Evolutionary conservation across 83 land plant species (phyloP).

Genomic region (Picea abies): DNA sequence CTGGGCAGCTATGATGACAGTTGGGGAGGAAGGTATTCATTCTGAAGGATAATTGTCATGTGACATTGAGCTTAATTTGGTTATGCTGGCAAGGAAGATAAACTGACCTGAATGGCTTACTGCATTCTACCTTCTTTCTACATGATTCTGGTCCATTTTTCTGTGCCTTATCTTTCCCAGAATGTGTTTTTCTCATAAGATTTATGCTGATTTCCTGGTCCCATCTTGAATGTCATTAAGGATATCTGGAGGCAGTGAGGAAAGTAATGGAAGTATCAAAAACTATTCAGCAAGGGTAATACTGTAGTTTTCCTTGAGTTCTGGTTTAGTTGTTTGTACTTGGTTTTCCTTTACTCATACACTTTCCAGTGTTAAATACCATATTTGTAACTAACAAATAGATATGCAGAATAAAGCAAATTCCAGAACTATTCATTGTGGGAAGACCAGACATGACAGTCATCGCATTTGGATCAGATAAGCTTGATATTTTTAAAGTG

Average conservation of each 20-base stretch:
- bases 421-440: conserved; percentile 75
- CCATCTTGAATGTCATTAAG: conserved; percentile 29
- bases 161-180: background rate
- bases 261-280: conserved; percentile 89
- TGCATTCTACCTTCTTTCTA: conserved; percentile 6
- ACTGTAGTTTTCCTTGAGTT: background rate
- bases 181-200: background rate
- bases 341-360: background rate
- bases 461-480: conserved; percentile 87
- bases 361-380: background rate
- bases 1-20: conserved; percentile 97
- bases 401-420: conserved; percentile 70
- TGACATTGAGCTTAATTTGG: background rate
- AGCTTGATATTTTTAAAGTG: conserved; percentile 88
- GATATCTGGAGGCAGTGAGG: conserved; percentile 77
- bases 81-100: conserved; percentile 7
- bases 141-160: background rate
- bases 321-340: conserved; percentile 9
- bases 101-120: background rate
- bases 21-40: conserved; percentile 81
- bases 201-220: background rate
- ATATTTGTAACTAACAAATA: conserved; percentile 5
- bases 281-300: conserved; percentile 77
- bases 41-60: no score
- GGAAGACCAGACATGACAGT: conserved; percentile 99